Evolutionary conservation across 768 basidiomycete species (phyloP), one percentile per base, ranked within the genome.

Genomic region (Sporobolomyces roseus): DNA sequence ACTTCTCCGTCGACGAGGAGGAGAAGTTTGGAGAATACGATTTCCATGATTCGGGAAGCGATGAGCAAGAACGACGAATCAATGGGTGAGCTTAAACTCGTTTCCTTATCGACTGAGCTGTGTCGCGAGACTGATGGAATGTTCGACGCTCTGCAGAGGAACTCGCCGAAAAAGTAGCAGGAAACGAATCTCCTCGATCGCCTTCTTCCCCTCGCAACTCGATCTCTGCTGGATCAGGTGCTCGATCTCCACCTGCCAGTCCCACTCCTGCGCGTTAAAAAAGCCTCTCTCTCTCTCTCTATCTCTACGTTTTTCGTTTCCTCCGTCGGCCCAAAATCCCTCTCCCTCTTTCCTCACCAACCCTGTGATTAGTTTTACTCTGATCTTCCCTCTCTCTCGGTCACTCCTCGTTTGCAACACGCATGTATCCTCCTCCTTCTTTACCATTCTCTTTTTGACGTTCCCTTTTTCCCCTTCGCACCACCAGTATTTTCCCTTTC

Each of bases 21-120:
- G 79, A 82, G 94, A 78, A 91, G 89, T 77, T 79, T 98, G 78
- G 94, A 97, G 82, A 93, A 89, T 78, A 98, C 96, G 60, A 92
- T 93, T 83, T 88, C 88, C 70, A 84, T 97, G 77, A 94, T 98
- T 76, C 88, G 93, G 79, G 91, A 91, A 74, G 94, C 89, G 9
- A 86, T 88, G 79, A 93, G 94, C 46, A 72, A 73, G 61, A 61
- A 73, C 35, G 75, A 76, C 46, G 51, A 63, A 50, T 65, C 64
- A 30, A 72, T 76, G 65, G 74, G 68, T 65, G 23, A 38, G 68
- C 54, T 33, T 55, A n/a, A n/a, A 23, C 4, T 43, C 46, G 23
- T 46, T 13, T 23, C 45, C 25, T 17, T 12, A 5, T 10, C 21
- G n/a, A n/a, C n/a, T n/a, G n/a, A n/a, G n/a, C n/a, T 16, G n/a